Evolutionary conservation across 495 filamentous ascomycete genomes (phyloP).

Genomic region (Aspergillus asperescens): DNA sequence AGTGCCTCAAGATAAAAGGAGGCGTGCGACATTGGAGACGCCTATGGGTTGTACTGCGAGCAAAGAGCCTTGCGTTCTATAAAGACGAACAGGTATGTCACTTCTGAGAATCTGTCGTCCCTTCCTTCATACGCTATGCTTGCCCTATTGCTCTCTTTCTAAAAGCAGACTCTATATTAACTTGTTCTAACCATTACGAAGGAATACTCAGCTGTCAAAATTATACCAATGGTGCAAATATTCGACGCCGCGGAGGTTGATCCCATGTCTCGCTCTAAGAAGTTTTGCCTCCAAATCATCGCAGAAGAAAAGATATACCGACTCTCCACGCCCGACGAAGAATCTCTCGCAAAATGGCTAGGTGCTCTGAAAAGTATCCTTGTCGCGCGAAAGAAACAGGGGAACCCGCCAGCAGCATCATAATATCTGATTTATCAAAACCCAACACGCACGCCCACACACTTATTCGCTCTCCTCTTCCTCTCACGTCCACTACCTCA

Average conservation of each 20-base stretch:
- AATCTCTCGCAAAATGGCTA: constrained; percentile 74
- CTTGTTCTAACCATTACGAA: not conserved
- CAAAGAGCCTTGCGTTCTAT: constrained; percentile 82
- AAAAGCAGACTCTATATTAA: not conserved
- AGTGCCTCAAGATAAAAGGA: constrained; percentile 77
- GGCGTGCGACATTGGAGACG: constrained; percentile 93
- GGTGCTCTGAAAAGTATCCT: constrained; percentile 88
- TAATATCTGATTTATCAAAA: not conserved
- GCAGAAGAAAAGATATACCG: constrained; percentile 89
- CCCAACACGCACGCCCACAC: not conserved
- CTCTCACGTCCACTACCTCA: not conserved
- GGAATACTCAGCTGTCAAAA: constrained; percentile 82
- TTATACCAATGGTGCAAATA: constrained; percentile 72
- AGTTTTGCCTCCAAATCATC: constrained; percentile 86
- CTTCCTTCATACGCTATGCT: not conserved
- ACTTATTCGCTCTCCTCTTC: not conserved
- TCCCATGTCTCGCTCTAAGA: constrained; percentile 76
- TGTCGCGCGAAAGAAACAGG: constrained; percentile 49
- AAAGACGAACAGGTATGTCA: constrained; percentile 68
- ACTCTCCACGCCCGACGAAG: constrained; percentile 79
- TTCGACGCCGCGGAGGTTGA: constrained; percentile 93
- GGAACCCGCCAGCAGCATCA: constrained; percentile 9
- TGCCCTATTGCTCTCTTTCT: not conserved
- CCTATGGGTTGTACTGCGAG: constrained; percentile 86
- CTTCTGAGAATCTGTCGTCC: not conserved